phyloP scores from a whole-genome alignment of 148 eudicot genomes.

The Rhododendron molle region DNA sequence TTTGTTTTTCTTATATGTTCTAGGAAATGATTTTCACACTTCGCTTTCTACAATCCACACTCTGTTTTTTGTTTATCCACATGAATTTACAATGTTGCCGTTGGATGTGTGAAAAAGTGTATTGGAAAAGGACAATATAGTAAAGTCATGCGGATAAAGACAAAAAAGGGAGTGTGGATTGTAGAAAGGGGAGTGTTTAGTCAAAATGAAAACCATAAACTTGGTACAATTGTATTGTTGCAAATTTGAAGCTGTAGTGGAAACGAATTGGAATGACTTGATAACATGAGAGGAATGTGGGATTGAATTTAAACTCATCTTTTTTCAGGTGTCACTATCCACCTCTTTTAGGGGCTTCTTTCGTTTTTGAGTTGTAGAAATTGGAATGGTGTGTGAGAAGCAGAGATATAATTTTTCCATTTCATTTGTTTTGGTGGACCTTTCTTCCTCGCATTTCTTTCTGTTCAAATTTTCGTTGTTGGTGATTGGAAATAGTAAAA shows the following conservation, averaged over 20 bases:
- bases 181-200: not conserved
- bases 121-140: not conserved
- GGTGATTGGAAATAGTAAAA: not conserved
- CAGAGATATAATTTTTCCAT: not conserved
- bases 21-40: not conserved
- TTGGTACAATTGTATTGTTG: not conserved
- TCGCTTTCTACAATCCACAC: too few species aligned
- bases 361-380: not conserved
- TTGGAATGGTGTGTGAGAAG: not conserved
- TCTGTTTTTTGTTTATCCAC: too few species aligned
- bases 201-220: not conserved
- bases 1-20: not conserved
- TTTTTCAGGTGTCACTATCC: not conserved
- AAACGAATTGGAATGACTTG: not conserved
- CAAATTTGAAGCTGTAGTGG: not conserved
- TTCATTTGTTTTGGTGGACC: not conserved
- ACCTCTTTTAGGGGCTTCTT: not conserved
- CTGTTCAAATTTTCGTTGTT: not conserved
- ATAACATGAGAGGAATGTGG: not conserved
- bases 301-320: not conserved
- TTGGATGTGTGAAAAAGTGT: too few species aligned
- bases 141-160: not conserved
- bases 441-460: not conserved
- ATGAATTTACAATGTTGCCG: too few species aligned
- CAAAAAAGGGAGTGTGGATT: not conserved